Percentiles rank a stretch among this genome's conserved stretches.
Evolutionary conservation across 2,329 filamentous ascomycete genomes (phyloP).

Genomic region (Aspergillus calidoustus): DNA sequence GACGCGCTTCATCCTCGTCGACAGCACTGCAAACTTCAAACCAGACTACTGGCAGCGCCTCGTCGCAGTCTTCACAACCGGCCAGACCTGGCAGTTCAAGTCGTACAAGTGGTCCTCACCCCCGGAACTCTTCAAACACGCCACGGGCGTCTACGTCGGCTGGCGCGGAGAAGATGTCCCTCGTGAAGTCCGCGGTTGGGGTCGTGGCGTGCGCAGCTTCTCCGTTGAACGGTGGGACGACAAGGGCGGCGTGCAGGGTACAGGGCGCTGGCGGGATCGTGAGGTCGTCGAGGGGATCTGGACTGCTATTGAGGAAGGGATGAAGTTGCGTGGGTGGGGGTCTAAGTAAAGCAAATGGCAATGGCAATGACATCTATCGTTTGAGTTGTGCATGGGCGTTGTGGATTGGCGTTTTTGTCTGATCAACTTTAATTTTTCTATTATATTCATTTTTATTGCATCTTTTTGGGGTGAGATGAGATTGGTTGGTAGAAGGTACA

Average conservation of each 20-base stretch:
- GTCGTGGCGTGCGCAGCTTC: conserved; percentile 77
- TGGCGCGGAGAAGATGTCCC: conserved; percentile 86
- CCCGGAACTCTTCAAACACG: conserved; percentile 85
- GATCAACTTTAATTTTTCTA: not conserved
- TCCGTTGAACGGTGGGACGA: conserved; percentile 82
- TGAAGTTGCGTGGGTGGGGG: conserved; percentile 81
- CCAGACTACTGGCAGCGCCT: conserved; percentile 97
- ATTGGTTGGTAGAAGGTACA: not conserved
- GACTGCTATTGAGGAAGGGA: conserved; percentile 84
- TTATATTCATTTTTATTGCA: not conserved
- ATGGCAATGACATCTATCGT: not conserved
- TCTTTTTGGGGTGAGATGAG: not conserved
- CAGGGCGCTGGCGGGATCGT: conserved; percentile 76
- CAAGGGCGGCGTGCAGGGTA: conserved; percentile 43
- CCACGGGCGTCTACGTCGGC: conserved; percentile 84
- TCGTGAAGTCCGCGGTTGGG: conserved; percentile 79
- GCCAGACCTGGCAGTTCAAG: conserved; percentile 98
- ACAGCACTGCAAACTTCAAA: conserved; percentile 92
- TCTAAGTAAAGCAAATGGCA: conserved; percentile 28
- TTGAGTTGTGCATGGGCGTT: conserved; percentile 9
- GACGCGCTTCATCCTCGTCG: conserved; percentile 92
- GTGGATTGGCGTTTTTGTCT: conserved; percentile 7
- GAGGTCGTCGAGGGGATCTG: conserved; percentile 94
- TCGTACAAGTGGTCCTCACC: conserved; percentile 95
- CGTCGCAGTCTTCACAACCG: conserved; percentile 95